Evolutionary conservation across 2,329 filamentous ascomycete species (phyloP), one percentile per base, ranked within the genome.

Genomic region (Tympanopsis confertula): DNA sequence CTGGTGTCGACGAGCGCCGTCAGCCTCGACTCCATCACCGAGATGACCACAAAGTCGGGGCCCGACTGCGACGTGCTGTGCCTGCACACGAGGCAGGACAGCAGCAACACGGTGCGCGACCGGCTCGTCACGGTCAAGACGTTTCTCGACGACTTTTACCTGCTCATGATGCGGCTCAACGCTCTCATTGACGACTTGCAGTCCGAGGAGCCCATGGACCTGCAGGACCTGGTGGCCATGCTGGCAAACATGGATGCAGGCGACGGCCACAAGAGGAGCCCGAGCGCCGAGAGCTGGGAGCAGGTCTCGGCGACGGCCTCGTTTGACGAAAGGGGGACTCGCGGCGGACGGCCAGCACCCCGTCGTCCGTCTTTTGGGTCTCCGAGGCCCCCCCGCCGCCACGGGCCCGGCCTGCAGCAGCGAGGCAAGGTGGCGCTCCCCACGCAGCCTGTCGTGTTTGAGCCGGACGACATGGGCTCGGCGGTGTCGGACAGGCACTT

Each of bases 31-130:
- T 78, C 73, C 35, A 86, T 98, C 40, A 77, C 78, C 5, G 91
- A 96, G 57, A 86, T 96, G 30, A 95, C 86, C 18, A 85, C 85
- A 26, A 86, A 86, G 2, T 82, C 86, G 12, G 91, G 91, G 15
- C 81, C 81, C 53, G 87, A 95, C 49, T 94, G 86, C 52, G 91
- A 98, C 59, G 94, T 88, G 55, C 72, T 96, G 20, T 94, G 87
- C 54, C 60, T 98, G 28, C 88, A 95, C 51, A 69, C 78, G 4
- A 64, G 65, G 38, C 78, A 82, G 49, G 70, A 79, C 36, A 65
- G 65, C 32, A 71, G 72, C 39, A 73, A 75, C 41, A 74, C 70
- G 22, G 7, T n/a, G 32, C 78, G 73, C 12, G 79, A 79, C 35
- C 78, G 79, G 3, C 71, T 86, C 38, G 74, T 96, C 41, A 89